These are phyloP conservation scores for maize (Zea mays) DNA, from an alignment of 176 grass and related monocot species.

Conservation along the genomic window DNA sequence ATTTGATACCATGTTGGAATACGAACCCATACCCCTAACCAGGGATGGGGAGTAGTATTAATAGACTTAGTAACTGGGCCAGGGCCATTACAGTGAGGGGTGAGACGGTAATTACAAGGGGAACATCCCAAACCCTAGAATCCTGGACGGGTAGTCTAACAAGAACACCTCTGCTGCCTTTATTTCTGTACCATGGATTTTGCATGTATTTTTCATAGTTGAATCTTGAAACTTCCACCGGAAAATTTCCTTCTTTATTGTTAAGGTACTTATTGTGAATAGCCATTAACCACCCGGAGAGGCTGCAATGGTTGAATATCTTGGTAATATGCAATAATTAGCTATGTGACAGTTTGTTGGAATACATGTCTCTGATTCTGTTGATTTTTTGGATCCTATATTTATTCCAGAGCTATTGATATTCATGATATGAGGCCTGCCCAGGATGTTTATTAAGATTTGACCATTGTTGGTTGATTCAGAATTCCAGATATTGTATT, in stretches of 20 bases:
- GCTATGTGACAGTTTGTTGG: background rate
- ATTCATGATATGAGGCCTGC: constrained; percentile 1
- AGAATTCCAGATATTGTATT: background rate
- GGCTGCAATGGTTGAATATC: background rate
- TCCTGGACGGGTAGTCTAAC: no score
- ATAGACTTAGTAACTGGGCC: no score
- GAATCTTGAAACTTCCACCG: background rate
- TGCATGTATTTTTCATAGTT: background rate
- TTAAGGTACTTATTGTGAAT: background rate
- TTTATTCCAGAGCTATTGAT: background rate
- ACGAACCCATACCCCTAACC: no score
- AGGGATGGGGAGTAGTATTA: no score
- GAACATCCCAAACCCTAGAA: no score
- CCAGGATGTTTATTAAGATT: background rate
- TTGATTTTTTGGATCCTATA: background rate
- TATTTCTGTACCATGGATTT: background rate
- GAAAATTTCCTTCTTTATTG: background rate
- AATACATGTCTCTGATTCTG: background rate
- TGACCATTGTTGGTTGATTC: background rate
- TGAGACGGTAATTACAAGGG: no score
- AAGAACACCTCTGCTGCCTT: background rate
- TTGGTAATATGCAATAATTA: constrained; percentile 6
- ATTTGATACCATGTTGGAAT: no score
- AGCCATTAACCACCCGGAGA: background rate
- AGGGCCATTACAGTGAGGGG: no score